phyloP scores from a whole-genome alignment of 306 rosid genomes.

The Notholithocarpus densiflorus region DNA sequence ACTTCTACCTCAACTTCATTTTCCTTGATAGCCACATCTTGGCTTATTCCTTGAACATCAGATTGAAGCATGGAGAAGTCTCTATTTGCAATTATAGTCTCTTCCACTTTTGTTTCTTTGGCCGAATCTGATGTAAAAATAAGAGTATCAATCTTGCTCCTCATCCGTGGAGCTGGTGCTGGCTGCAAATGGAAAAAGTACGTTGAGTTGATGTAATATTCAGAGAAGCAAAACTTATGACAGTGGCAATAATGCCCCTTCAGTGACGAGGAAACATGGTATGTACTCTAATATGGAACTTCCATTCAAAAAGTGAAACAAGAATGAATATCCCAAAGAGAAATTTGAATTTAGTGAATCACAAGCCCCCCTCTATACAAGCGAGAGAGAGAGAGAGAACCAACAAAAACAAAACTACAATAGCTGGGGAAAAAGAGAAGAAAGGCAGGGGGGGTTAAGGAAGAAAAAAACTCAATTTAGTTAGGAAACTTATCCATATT shows the following conservation, averaged over 20 bases:
- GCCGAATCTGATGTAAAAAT: constrained; percentile 80
- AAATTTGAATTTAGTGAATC: not conserved
- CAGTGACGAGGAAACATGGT: not conserved
- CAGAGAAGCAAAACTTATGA: not conserved
- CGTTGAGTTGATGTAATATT: not conserved
- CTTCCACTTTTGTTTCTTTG: constrained; percentile 55
- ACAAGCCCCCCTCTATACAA: no score
- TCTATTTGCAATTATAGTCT: constrained; percentile 31
- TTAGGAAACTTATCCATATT: not conserved
- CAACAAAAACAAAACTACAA: constrained; percentile 4
- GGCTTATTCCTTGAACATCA: constrained; percentile 32
- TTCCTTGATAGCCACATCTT: constrained; percentile 39
- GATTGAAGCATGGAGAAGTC: constrained; percentile 33
- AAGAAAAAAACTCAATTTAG: not conserved
- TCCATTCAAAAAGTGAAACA: constrained; percentile 13
- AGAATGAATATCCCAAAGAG: not conserved
- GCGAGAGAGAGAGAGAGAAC: no score
- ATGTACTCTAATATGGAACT: not conserved
- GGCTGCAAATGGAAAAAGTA: constrained; percentile 59
- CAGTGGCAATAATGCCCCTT: not conserved
- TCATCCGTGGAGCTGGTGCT: constrained; percentile 80
- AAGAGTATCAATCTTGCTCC: constrained; percentile 79
- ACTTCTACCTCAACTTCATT: constrained; percentile 60
- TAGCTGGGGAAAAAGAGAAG: not conserved
- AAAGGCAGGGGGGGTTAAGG: not conserved